phyloP scores from a whole-genome alignment of 164 flowering plant genomes.

The Magnolia officinalis region DNA sequence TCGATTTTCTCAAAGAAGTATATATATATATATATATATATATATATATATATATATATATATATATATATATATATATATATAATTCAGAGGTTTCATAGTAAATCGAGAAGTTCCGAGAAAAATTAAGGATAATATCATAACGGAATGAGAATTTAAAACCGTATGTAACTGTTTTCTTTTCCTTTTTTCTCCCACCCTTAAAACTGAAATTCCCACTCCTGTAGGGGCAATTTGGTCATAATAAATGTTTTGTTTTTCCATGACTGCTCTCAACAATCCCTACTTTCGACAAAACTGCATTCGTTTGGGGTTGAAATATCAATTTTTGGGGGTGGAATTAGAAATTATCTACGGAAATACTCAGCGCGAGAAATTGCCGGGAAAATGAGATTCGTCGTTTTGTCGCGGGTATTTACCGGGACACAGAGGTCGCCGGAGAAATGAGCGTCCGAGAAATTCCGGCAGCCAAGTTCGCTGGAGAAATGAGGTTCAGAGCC shows the following conservation, averaged over 20 bases:
- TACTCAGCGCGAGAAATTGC: neutral
- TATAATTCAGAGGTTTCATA: too few relatives aligned
- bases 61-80: too few relatives aligned
- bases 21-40: too few relatives aligned
- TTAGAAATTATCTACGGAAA: neutral
- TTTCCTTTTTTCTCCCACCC: neutral
- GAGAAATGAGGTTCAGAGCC: constrained; percentile 34
- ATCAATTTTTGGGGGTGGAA: neutral
- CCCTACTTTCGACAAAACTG: neutral
- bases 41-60: too few relatives aligned
- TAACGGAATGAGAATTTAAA: neutral
- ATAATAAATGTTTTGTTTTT: too few relatives aligned
- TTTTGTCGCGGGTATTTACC: constrained; percentile 33
- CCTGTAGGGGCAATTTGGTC: neutral
- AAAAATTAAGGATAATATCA: too few relatives aligned
- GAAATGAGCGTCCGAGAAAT: constrained; percentile 46
- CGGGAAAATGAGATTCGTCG: neutral
- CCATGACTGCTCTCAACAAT: neutral
- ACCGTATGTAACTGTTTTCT: neutral
- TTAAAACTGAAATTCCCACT: neutral
- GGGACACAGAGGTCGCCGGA: constrained; percentile 85
- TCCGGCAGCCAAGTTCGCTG: constrained; percentile 27
- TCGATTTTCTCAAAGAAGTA: too few relatives aligned
- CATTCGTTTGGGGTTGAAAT: neutral
- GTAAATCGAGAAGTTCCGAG: too few relatives aligned